Evolutionary conservation across 2,329 filamentous ascomycete species (phyloP).

Genomic region (Diaporthe sp.): DNA sequence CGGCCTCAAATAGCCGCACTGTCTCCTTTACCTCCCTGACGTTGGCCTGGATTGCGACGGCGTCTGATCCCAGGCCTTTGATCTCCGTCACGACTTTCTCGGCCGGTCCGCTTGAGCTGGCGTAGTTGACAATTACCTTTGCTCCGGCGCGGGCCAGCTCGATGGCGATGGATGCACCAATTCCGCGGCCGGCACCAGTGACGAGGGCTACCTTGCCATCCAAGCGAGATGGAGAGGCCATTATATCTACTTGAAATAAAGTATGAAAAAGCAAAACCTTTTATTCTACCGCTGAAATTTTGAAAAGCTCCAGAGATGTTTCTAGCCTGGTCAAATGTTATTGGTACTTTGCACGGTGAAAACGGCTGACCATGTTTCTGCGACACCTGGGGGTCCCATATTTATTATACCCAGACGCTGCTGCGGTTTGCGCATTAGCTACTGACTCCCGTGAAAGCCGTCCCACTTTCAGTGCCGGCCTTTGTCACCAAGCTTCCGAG

Average conservation of each 20-base stretch:
- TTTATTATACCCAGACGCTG: background rate
- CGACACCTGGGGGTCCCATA: background rate
- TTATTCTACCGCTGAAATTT: background rate
- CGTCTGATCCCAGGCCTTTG: conserved; percentile 70
- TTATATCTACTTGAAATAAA: background rate
- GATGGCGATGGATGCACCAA: conserved; percentile 73
- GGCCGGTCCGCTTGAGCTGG: conserved; percentile 71
- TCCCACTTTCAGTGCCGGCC: background rate
- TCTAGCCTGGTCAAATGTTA: background rate
- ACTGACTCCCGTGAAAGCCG: background rate
- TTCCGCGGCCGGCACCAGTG: conserved; percentile 63
- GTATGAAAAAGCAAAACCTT: background rate
- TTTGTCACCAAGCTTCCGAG: background rate
- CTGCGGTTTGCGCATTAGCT: background rate
- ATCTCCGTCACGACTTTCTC: conserved; percentile 74
- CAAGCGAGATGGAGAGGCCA: background rate
- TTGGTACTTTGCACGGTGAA: background rate
- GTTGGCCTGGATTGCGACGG: conserved; percentile 75
- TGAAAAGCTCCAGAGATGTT: too few species aligned
- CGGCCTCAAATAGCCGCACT: conserved; percentile 70
- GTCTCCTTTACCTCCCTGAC: conserved; percentile 73
- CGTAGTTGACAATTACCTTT: conserved; percentile 75
- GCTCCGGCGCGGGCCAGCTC: conserved; percentile 74
- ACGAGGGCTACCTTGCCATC: background rate
- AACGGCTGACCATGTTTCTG: background rate